These are phyloP conservation scores for Chalaropsis ovoidea DNA, from an alignment of 2,329 filamentous ascomycete species.

Conservation along the genomic window DNA sequence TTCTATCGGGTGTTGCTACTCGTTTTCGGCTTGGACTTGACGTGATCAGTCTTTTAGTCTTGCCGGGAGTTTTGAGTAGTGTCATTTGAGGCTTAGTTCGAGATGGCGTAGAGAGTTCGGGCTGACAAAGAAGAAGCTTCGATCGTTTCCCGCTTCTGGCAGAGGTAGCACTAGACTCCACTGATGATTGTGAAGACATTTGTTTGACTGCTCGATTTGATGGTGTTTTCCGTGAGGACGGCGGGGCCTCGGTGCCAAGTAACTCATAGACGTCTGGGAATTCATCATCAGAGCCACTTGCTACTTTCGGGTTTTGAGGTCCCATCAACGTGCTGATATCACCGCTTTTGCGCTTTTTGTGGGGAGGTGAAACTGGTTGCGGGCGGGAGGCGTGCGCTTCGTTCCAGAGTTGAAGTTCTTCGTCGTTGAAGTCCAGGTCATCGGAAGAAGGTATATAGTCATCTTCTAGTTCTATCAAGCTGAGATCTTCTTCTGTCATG, in stretches of 20 bases:
- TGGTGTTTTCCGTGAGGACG: constrained; percentile 31
- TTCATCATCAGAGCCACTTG: constrained; percentile 36
- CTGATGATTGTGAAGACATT: constrained; percentile 12
- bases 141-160: constrained; percentile 21
- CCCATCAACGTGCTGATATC: constrained; percentile 34
- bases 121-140: constrained; percentile 17
- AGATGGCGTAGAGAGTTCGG: constrained; percentile 27
- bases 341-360: constrained; percentile 45
- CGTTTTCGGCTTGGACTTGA: constrained; percentile 24
- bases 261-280: constrained; percentile 48
- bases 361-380: constrained; percentile 33
- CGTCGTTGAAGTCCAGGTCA: constrained; percentile 33
- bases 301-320: constrained; percentile 23
- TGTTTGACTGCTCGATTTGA: background rate
- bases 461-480: constrained; percentile 35
- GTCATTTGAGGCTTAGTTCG: constrained; percentile 23
- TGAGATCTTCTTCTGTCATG: background rate
- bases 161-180: constrained; percentile 3
- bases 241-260: constrained; percentile 35
- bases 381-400: constrained; percentile 36
- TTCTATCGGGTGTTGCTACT: constrained; percentile 22
- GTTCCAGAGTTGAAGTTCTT: constrained; percentile 36
- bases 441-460: constrained; percentile 33
- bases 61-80: background rate
- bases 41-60: constrained; percentile 1